Base-by-base conservation (phyloP, 495 filamentous ascomycete genomes). In the Clohesyomyces aquaticus region DNA sequence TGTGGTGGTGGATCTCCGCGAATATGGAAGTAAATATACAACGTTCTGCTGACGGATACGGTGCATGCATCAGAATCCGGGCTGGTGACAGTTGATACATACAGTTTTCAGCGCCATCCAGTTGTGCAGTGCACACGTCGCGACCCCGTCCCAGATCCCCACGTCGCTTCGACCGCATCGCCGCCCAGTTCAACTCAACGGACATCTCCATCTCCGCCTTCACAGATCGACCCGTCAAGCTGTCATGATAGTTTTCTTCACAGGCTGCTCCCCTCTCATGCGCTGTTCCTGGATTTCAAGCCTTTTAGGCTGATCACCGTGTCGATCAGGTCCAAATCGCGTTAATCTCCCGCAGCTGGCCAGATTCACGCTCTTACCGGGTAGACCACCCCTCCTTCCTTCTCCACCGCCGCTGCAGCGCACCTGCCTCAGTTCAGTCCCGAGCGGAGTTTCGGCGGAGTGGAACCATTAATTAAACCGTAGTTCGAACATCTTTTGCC, bases 281-380 rank as follows among this genome's bases (percentile, higher is more conserved):
- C n/a, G 55, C 4, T 8, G 18, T 59, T 59, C 43, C 41, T 53
- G 16, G 16, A 28, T 21, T 45, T 38, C 27, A 51, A 4, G 16
- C 45, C 41, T 41, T 61, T 66, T 66, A 66, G 63, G 49, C 63
- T 66, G 57, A 50, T 56, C 49, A 56, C 23, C 26, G 3, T 19
- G 50, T 47, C 63, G 50, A 55, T 55, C 57, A 14, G 52, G 28
- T 35, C 63, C 42, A n/a, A 38, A 61, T 51, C 18, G 56, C 49
- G 41, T 61, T 52, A 50, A 41, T 26, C 19, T 60, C 47, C 56
- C 41, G 55, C 35, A 55, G 26, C 61, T 48, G 63, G 46, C 48
- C 11, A 50, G 14, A 61, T 52, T 55, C 42, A 26, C 23, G 10
- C 42, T 47, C 49, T 8, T 21, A 45, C 55, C 55, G 49, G 63